These are phyloP conservation scores for Ogataea henricii DNA, from an alignment of 805 yeast genomes.

Conservation along the genomic window DNA sequence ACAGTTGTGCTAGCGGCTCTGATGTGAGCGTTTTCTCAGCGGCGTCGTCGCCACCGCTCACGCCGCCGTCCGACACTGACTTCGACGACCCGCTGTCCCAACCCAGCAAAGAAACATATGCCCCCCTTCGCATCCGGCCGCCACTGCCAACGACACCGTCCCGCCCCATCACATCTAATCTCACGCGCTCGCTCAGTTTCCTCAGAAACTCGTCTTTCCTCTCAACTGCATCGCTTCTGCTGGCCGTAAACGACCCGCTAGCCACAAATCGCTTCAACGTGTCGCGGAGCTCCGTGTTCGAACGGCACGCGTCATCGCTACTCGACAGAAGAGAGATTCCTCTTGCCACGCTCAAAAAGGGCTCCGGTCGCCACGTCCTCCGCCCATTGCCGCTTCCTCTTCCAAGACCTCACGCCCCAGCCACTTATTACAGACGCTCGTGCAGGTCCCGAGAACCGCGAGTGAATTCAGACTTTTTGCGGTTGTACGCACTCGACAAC, in stretches of 20 bases:
- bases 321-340: slow-evolving; percentile 13
- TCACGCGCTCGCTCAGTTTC: slow-evolving; percentile 2
- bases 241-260: slow-evolving; percentile 1
- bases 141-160: background rate
- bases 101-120: background rate
- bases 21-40: background rate
- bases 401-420: slow-evolving; percentile 1
- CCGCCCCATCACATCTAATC: background rate
- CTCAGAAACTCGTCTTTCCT: background rate
- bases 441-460: slow-evolving; percentile 45
- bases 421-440: slow-evolving; percentile 7
- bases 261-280: slow-evolving; percentile 2
- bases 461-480: slow-evolving; percentile 48
- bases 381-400: background rate
- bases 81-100: slow-evolving; percentile 1
- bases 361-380: background rate
- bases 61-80: background rate
- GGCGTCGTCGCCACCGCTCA: slow-evolving; percentile 3
- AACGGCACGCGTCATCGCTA: slow-evolving; percentile 1
- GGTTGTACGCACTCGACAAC: slow-evolving; percentile 50
- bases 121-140: background rate
- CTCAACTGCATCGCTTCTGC: background rate
- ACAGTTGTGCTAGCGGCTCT: background rate
- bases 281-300: background rate
- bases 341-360: slow-evolving; percentile 8